A percentile compares a stretch with the other conserved stretches of the same genome.
phyloP scores from a whole-genome alignment of 2,329 filamentous ascomycete genomes.

The Beauveria brongniartii region DNA sequence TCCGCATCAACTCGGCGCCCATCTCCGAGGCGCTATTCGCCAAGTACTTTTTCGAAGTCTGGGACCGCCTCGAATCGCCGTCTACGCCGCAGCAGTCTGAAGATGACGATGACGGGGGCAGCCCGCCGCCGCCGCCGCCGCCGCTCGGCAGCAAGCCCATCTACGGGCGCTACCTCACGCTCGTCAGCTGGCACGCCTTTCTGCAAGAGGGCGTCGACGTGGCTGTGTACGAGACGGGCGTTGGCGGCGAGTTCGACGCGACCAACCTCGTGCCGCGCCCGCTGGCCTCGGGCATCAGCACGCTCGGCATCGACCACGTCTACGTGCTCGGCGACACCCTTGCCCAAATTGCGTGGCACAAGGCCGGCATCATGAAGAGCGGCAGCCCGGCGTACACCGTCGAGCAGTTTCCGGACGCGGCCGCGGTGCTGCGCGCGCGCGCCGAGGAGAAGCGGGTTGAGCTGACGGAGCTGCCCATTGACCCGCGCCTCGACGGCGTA shows the following conservation, averaged over 20 bases:
- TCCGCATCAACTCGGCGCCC: slow-evolving; percentile 51
- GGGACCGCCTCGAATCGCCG: slow-evolving; percentile 44
- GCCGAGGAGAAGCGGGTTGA: slow-evolving; percentile 44
- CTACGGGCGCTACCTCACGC: slow-evolving; percentile 54
- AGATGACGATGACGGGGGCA: neutral
- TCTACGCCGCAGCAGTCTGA: slow-evolving; percentile 10
- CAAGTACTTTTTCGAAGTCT: slow-evolving; percentile 60
- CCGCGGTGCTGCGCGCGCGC: slow-evolving; percentile 38
- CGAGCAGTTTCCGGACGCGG: slow-evolving; percentile 38
- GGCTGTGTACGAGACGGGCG: slow-evolving; percentile 58
- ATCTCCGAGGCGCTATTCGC: slow-evolving; percentile 52
- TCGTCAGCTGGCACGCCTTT: slow-evolving; percentile 62
- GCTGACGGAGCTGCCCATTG: slow-evolving; percentile 37
- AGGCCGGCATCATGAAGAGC: slow-evolving; percentile 61
- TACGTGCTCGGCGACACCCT: slow-evolving; percentile 53
- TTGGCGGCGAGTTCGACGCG: slow-evolving; percentile 60
- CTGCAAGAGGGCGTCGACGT: slow-evolving; percentile 53
- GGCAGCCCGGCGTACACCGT: slow-evolving; percentile 51
- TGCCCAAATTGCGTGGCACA: slow-evolving; percentile 65
- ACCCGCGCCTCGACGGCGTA: slow-evolving; percentile 38
- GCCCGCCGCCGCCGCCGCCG: slow-evolving; percentile 24
- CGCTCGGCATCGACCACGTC: slow-evolving; percentile 63
- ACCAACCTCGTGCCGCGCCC: slow-evolving; percentile 58
- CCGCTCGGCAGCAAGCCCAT: slow-evolving; percentile 38
- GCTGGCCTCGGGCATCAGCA: slow-evolving; percentile 52